Evolutionary conservation across 768 basidiomycete species (phyloP).

Genomic region (Coprinopsis sp.): DNA sequence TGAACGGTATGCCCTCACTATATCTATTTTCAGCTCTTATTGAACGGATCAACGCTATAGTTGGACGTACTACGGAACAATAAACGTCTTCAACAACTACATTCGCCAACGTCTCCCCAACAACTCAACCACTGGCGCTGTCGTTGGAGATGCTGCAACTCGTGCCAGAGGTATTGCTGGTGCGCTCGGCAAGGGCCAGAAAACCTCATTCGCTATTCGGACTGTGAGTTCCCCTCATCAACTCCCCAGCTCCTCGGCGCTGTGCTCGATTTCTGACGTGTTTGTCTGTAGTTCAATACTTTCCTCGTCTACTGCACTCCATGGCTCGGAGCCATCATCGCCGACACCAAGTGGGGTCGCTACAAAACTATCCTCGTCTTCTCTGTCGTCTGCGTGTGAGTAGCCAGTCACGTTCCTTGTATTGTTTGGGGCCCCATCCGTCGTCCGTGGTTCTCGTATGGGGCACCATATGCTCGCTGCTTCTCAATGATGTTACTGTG

Average conservation of each 20-base stretch:
- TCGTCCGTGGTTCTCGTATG: too few species aligned
- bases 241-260: too few species aligned
- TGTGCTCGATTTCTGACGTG: slow-evolving; percentile 23
- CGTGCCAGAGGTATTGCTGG: slow-evolving; percentile 38
- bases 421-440: too few species aligned
- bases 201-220: slow-evolving; percentile 43
- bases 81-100: slow-evolving; percentile 50
- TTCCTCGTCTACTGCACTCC: slow-evolving; percentile 52
- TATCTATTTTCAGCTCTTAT: slow-evolving; percentile 4
- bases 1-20: slow-evolving; percentile 49
- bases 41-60: slow-evolving; percentile 14
- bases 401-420: background rate
- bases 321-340: slow-evolving; percentile 48
- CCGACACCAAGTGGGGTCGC: slow-evolving; percentile 51
- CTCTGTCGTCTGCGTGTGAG: slow-evolving; percentile 40
- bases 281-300: slow-evolving; percentile 38
- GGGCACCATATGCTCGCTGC: too few species aligned
- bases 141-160: slow-evolving; percentile 28
- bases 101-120: slow-evolving; percentile 46
- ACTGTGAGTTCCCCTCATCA: too few species aligned
- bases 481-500: too few species aligned
- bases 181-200: slow-evolving; percentile 45
- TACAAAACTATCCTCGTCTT: slow-evolving; percentile 56
- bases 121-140: slow-evolving; percentile 42
- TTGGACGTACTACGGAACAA: slow-evolving; percentile 50